Evolutionary conservation across 257 asterid species (phyloP).

Genomic region (Fraxinus quadrangulata): DNA sequence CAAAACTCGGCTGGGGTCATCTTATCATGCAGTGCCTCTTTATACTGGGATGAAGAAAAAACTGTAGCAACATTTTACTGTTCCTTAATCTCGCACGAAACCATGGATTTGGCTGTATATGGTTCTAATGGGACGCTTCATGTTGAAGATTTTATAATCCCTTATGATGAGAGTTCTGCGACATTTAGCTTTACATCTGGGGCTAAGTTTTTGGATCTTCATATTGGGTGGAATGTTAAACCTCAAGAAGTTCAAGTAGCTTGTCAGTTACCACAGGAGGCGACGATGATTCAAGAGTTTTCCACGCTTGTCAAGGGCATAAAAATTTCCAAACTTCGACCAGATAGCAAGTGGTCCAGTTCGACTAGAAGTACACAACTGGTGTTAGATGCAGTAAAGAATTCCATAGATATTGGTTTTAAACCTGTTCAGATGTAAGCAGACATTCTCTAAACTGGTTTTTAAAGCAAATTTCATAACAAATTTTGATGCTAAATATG

Average conservation of each 20-base stretch:
- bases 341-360: slow-evolving; percentile 61
- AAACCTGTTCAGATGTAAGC: slow-evolving; percentile 47
- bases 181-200: slow-evolving; percentile 50
- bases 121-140: slow-evolving; percentile 57
- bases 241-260: slow-evolving; percentile 51
- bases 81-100: slow-evolving; percentile 60
- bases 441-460: not conserved
- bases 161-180: slow-evolving; percentile 52
- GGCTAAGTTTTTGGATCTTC: slow-evolving; percentile 63
- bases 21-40: slow-evolving; percentile 58
- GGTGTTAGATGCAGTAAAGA: slow-evolving; percentile 70
- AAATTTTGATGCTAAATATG: not conserved
- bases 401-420: slow-evolving; percentile 57
- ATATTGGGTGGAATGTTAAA: slow-evolving; percentile 70
- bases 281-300: slow-evolving; percentile 64
- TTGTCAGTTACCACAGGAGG: slow-evolving; percentile 63
- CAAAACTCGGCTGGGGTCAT: slow-evolving; percentile 66
- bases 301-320: slow-evolving; percentile 52
- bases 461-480: not conserved
- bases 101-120: slow-evolving; percentile 57
- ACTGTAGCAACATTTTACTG: slow-evolving; percentile 62
- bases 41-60: slow-evolving; percentile 63
- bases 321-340: slow-evolving; percentile 30
- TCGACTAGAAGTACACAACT: slow-evolving; percentile 60
- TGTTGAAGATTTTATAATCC: slow-evolving; percentile 56